Evolutionary conservation across 1,284 basidiomycete species (phyloP).

Genomic region (Veloboletus limbatus): DNA sequence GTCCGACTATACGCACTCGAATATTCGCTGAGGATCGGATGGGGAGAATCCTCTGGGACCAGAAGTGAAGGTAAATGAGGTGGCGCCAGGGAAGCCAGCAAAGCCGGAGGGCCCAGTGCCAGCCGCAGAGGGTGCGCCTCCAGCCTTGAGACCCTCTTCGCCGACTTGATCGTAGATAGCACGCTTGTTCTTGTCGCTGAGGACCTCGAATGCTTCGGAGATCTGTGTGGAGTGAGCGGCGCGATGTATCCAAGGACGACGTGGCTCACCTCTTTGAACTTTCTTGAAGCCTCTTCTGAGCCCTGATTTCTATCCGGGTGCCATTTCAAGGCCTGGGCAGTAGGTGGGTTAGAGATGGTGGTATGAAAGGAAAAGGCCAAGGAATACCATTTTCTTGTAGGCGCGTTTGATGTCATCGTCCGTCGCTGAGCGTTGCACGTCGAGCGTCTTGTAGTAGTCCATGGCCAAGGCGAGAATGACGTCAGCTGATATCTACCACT

Average conservation of each 20-base stretch:
- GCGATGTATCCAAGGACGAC: not conserved
- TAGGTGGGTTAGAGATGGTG: slow-evolving; percentile 45
- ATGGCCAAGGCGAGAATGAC: slow-evolving; percentile 55
- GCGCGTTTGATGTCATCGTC: slow-evolving; percentile 87
- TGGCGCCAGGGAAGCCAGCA: slow-evolving; percentile 48
- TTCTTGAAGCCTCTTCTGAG: slow-evolving; percentile 80
- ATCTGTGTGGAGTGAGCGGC: slow-evolving; percentile 46
- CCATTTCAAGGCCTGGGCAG: slow-evolving; percentile 82
- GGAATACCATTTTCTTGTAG: slow-evolving; percentile 73
- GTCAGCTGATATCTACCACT: slow-evolving; percentile 24
- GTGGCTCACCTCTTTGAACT: slow-evolving; percentile 84
- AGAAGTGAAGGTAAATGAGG: slow-evolving; percentile 61
- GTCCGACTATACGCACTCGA: slow-evolving; percentile 61
- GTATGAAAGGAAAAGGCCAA: slow-evolving; percentile 12
- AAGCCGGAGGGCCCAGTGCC: slow-evolving; percentile 53
- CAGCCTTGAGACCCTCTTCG: slow-evolving; percentile 90
- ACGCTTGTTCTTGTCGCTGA: slow-evolving; percentile 92
- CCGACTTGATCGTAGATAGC: slow-evolving; percentile 94
- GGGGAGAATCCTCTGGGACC: slow-evolving; percentile 61
- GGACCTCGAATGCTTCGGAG: slow-evolving; percentile 95
- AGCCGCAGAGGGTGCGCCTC: slow-evolving; percentile 50
- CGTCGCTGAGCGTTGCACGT: slow-evolving; percentile 66
- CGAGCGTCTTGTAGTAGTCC: slow-evolving; percentile 84
- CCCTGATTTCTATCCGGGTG: slow-evolving; percentile 89
- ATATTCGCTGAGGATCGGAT: slow-evolving; percentile 87